Evolutionary conservation across 2,329 filamentous ascomycete species (phyloP), one percentile per base, ranked within the genome.

Genomic region (Hypoxylon sp.): DNA sequence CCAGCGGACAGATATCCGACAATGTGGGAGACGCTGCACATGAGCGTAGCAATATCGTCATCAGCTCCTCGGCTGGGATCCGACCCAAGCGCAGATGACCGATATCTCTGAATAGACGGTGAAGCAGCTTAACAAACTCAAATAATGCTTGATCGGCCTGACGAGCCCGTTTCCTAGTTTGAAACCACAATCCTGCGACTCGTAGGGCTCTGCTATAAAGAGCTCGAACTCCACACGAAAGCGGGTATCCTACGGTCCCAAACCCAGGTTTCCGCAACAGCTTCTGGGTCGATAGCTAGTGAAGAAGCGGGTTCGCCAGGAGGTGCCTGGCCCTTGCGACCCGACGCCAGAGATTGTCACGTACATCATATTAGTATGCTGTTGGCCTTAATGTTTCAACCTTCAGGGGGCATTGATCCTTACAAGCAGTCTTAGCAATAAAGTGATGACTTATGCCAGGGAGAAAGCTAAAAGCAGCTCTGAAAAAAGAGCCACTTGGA

Each of bases 301-400:
- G 32, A 62, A 49, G 33, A 38, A 57, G 58, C 50, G 44, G 53
- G 44, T 52, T 61, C 58, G 42, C 51, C 20, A 61, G 55, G 62
- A 58, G 51, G 49, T 66, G 59, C 66, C 66, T 58, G 63, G 63
- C 59, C 61, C 56, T 61, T 61, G 59, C 59, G 56, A 66, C 59
- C 36, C 55, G 62, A 63, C 54, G 48, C 50, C 52, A 66, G 59
- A 63, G 59, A 59, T 66, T 59, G 59, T 61, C 63, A 48, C 50
- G 59, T 63, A 66, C 55, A 68, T 68, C 66, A 66, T 68, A 68
- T 65, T 63, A 63, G 54, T 38, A 68, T 24, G 38, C 36, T 12
- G 36, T 58, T n/a, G 44, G 63, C 33, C 36, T 54, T 55, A 56
- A 58, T 55, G 54, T 61, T 68, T 59, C 59, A 64, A 65, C 30